A percentile compares a stretch with the other conserved stretches of the same genome.
Evolutionary conservation across 257 asterid species (phyloP).

Genomic region (Cruciata laevipes): DNA sequence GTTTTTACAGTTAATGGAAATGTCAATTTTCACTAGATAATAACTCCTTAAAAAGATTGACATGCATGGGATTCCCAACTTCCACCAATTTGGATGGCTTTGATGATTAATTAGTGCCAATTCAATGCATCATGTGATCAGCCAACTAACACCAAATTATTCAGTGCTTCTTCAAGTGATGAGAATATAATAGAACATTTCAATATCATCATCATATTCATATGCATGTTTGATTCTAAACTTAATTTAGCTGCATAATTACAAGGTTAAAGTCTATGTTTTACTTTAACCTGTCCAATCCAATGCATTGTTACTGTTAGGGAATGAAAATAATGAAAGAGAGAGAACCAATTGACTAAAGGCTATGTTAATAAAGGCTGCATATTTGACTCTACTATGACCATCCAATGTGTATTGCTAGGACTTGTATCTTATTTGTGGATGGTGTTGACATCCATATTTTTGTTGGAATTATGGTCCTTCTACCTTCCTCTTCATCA

Average conservation of each 20-base stretch:
- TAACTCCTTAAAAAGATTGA: no score
- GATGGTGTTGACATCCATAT: background rate
- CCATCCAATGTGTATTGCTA: conserved; percentile 12
- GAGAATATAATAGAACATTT: background rate
- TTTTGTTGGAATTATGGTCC: background rate
- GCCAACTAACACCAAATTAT: background rate
- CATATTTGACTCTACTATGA: conserved; percentile 10
- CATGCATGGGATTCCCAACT: background rate
- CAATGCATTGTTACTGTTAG: background rate
- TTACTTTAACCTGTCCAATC: conserved; percentile 1
- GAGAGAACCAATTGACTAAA: background rate
- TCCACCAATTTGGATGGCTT: background rate
- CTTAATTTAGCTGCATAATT: background rate
- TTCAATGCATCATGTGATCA: background rate
- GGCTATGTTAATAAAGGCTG: background rate
- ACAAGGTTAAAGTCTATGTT: background rate
- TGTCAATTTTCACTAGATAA: no score
- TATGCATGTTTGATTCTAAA: background rate
- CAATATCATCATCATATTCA: background rate
- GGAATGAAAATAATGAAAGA: background rate
- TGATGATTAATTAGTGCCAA: background rate
- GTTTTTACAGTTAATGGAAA: no score
- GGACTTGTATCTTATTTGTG: conserved; percentile 5
- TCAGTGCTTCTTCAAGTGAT: background rate
- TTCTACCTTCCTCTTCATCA: background rate